phyloP scores from a whole-genome alignment of 108 stramenopile species.

The Bacterosira constricta region DNA sequence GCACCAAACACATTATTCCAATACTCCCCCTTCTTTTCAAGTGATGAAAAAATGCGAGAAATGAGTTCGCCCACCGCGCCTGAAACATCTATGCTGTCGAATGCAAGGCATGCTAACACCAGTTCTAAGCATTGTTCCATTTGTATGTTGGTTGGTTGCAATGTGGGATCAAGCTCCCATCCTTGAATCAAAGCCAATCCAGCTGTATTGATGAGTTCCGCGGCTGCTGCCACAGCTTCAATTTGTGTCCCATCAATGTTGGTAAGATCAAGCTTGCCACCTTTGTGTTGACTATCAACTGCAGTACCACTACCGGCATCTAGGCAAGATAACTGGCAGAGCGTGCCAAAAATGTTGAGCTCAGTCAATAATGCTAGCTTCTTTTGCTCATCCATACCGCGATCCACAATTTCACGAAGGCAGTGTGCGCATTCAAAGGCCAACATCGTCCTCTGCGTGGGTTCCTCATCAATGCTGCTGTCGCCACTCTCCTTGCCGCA shows the following conservation, averaged over 20 bases:
- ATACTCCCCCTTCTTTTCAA: slow-evolving; percentile 29
- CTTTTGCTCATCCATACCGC: slow-evolving; percentile 67
- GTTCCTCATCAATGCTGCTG: slow-evolving; percentile 11
- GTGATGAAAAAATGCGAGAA: slow-evolving; percentile 11
- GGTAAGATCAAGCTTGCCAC: slow-evolving; percentile 5
- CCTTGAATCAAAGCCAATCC: slow-evolving; percentile 57
- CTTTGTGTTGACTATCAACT: slow-evolving; percentile 18
- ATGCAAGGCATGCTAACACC: slow-evolving; percentile 51
- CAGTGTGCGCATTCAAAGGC: slow-evolving; percentile 54
- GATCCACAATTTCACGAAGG: slow-evolving; percentile 57
- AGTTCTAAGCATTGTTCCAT: slow-evolving; percentile 61
- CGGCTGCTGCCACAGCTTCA: slow-evolving; percentile 69
- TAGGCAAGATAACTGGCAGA: slow-evolving; percentile 34
- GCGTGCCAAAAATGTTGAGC: slow-evolving; percentile 41
- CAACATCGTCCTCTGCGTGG: slow-evolving; percentile 35
- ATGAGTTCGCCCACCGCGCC: slow-evolving; percentile 67
- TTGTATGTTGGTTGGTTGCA: not conserved
- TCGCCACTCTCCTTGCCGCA: not conserved
- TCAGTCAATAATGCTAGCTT: slow-evolving; percentile 49
- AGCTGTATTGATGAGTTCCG: slow-evolving; percentile 62
- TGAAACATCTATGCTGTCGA: slow-evolving; percentile 84
- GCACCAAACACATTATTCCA: slow-evolving; percentile 1
- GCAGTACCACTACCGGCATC: slow-evolving; percentile 33
- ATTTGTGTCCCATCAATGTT: slow-evolving; percentile 26
- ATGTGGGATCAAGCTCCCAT: slow-evolving; percentile 24